A percentile compares a stretch with the other conserved stretches of the same genome.
Evolutionary conservation across 345 rosid genomes (phyloP).

Genomic region (Physaria fendleri): DNA sequence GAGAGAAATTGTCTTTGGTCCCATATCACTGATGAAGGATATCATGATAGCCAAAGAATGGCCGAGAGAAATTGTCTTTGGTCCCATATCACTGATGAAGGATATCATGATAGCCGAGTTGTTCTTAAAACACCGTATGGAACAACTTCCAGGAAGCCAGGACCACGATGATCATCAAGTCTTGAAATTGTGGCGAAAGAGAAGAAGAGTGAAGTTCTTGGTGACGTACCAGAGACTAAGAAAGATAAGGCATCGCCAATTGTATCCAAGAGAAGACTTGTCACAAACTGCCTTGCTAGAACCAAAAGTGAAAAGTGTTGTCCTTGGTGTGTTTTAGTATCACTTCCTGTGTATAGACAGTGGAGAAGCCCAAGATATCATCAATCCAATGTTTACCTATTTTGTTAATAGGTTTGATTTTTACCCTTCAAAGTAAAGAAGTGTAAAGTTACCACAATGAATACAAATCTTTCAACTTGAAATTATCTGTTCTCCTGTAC

Average conservation of each 20-base stretch:
- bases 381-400: too few species aligned
- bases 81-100: conserved; percentile 81
- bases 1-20: conserved; percentile 73
- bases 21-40: conserved; percentile 85
- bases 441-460: too few species aligned
- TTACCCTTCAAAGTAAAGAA: background rate
- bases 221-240: conserved; percentile 76
- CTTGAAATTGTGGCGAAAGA: conserved; percentile 83
- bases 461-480: too few species aligned
- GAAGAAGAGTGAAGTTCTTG: conserved; percentile 78
- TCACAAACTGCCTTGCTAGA: conserved; percentile 55
- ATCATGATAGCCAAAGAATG: conserved; percentile 85
- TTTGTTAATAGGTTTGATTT: background rate
- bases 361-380: too few species aligned
- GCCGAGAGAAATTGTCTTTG: conserved; percentile 77
- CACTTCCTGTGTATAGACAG: conserved; percentile 46
- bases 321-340: conserved; percentile 27
- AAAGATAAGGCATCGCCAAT: conserved; percentile 78
- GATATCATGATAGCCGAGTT: conserved; percentile 82
- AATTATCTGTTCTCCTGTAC: too few species aligned
- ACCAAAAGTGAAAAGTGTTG: conserved; percentile 43
- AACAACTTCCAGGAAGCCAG: conserved; percentile 76
- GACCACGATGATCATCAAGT: conserved; percentile 83
- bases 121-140: conserved; percentile 66
- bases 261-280: conserved; percentile 70